These are phyloP conservation scores for Mercurialis annua DNA, from an alignment of 345 rosid genomes.

Conservation along the genomic window DNA sequence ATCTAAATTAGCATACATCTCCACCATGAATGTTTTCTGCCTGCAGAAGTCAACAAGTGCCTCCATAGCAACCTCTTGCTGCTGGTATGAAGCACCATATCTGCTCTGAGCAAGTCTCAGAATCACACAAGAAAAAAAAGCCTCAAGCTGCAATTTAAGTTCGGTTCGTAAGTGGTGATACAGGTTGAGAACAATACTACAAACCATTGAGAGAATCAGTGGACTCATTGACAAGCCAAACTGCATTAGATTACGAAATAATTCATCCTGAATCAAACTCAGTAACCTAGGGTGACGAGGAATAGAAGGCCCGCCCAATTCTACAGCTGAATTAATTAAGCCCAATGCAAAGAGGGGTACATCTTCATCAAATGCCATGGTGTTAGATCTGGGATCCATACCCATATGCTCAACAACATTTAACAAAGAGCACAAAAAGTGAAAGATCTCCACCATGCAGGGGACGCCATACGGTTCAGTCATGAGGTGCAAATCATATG, in stretches of 20 bases:
- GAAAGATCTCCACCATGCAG: constrained; percentile 97
- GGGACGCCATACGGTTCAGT: constrained; percentile 93
- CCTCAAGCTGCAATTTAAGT: constrained; percentile 93
- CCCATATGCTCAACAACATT: constrained; percentile 77
- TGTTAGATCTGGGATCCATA: constrained; percentile 69
- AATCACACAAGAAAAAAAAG: constrained; percentile 96
- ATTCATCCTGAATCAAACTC: constrained; percentile 89
- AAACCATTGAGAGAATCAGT: constrained; percentile 92
- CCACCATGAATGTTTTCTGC: constrained; percentile 98
- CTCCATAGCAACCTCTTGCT: constrained; percentile 99
- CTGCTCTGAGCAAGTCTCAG: constrained; percentile 97
- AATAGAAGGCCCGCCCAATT: constrained; percentile 82
- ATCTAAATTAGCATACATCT: constrained; percentile 97
- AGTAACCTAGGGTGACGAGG: constrained; percentile 75
- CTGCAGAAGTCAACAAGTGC: constrained; percentile 98
- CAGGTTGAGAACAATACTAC: constrained; percentile 89
- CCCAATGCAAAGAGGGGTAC: constrained; percentile 95
- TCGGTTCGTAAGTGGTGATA: constrained; percentile 83
- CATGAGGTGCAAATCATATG: constrained; percentile 75
- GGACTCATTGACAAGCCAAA: constrained; percentile 96
- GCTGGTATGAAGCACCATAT: constrained; percentile 89
- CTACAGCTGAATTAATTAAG: constrained; percentile 90
- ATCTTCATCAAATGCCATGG: constrained; percentile 90
- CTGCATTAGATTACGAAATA: constrained; percentile 90
- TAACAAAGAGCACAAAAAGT: constrained; percentile 76